Base-by-base conservation (phyloP, 495 filamentous ascomycete species). In the Achaetomiella virescens region DNA sequence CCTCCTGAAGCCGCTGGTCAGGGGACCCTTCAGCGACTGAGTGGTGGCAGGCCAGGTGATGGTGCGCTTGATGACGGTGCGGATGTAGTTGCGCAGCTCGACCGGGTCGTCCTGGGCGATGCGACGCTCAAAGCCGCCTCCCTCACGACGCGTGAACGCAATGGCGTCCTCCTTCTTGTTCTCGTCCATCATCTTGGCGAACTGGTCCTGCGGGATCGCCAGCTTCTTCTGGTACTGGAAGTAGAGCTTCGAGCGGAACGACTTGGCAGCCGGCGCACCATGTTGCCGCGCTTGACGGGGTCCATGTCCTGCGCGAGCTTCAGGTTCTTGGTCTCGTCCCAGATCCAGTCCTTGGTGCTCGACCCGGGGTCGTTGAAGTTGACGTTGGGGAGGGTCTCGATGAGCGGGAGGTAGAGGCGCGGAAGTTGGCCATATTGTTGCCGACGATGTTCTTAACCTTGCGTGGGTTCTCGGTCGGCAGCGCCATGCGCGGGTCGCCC, bases 381-480 rank as follows among this genome's bases (percentile, higher is more conserved):
- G 38, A 97, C 83, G 58, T 97, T 98, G 15, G 93, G 93, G 11
- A 98, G 81, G 29, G 87, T 88, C 52, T 88, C 84, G 52, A 98
- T 88, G 35, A 97, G 78, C 1, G 92, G 92, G 24, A 83, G 81
- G 67, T 98, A 98, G 0, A 98, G 78, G 2, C 87, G 18, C 93
- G 81, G 77, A 98, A 97, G 67, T 95, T 90, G 29, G 85, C 71
- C 69, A 97, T 85, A 68, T 98, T 95, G 61, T 90, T 84, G 18
- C 82, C 83, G 17, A 98, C 91, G 60, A 98, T 98, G 67, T 97
- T 97, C 57, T 78, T 77, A 40, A 98, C 89, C 70, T 98, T 98
- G 58, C 84, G 78, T n/a, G 87, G 89, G 64, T 97, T 89, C 70
- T 98, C 93, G 2, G 88, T 86, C 4, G 84, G 85, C 17, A 96